Evolutionary conservation across 306 rosid species (phyloP), one percentile per base, ranked within the genome.

Genomic region (Cyamopsis tetragonoloba): DNA sequence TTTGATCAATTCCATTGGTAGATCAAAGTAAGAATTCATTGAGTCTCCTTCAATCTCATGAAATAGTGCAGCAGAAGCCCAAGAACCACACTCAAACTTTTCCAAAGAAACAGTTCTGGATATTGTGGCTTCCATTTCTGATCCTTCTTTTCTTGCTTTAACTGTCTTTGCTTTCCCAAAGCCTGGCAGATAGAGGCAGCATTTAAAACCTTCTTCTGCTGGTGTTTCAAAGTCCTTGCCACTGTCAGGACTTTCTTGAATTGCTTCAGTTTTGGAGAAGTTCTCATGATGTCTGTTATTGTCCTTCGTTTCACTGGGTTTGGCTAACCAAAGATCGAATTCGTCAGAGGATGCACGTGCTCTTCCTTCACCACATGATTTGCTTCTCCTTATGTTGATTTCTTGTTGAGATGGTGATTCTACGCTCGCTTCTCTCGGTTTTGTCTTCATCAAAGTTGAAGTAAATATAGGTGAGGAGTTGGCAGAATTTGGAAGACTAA

Each of bases 51-150:
- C 90, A 12, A 11, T 28, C 35, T 85, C 81, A 61, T 58, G 68
- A 9, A 62, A 43, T 41, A 79, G 8, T 41, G 84, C 86, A 4
- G 91, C 81, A 18, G 96, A 83, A 59, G 98, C 91, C 98, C 98
- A 93, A 0, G 97, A 93, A 1, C 96, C 98, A 18, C 98, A 93
- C 60, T 93, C 98, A 65, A 93, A 93, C 26, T 84, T 87, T 67
- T 93, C 97, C 74, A 93, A 11, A 2, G 97, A 93, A 32, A 88
- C 91, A 11, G 88, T 84, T 31, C 96, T 78, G 0, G 96, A 86
- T 17, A 87, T 81, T 49, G 48, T 78, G 42, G 49, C 56, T 30
- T 58, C 76, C 3, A 18, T 72, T 10, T 55, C 74, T 13, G 79
- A n/a, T 50, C 34, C 83, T 59, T 55, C 76, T 62, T 62, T 86